A percentile compares a stretch with the other conserved stretches of the same genome.
Evolutionary conservation across 768 basidiomycete species (phyloP).

Genomic region (Leccinum truebloodii): DNA sequence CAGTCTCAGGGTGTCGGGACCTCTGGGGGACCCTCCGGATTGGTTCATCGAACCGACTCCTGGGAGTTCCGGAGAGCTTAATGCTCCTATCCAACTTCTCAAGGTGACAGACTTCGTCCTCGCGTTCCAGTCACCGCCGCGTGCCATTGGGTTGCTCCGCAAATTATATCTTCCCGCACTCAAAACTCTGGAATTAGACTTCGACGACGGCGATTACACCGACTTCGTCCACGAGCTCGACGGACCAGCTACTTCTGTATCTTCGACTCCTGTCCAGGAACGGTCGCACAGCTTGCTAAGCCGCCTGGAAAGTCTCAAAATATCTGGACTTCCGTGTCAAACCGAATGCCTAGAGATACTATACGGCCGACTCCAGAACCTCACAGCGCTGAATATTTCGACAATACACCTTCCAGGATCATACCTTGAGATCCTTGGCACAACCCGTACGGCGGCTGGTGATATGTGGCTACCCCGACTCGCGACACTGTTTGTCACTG

Average conservation of each 20-base stretch:
- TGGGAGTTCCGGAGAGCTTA: slow-evolving; percentile 26
- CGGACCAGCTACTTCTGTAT: slow-evolving; percentile 18
- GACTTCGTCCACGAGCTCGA: slow-evolving; percentile 46
- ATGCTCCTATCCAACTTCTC: slow-evolving; percentile 31
- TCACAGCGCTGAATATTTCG: slow-evolving; percentile 46
- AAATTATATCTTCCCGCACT: slow-evolving; percentile 38
- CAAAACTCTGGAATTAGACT: slow-evolving; percentile 48
- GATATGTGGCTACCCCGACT: slow-evolving; percentile 51
- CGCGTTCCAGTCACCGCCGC: slow-evolving; percentile 54
- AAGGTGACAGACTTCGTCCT: slow-evolving; percentile 40
- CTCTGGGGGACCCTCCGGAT: slow-evolving; percentile 40
- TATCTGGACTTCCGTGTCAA: slow-evolving; percentile 51
- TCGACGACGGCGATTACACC: slow-evolving; percentile 55
- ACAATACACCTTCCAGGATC: slow-evolving; percentile 29
- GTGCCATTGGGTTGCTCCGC: slow-evolving; percentile 26
- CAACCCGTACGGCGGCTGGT: not conserved
- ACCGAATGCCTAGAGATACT: slow-evolving; percentile 36
- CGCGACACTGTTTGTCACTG: slow-evolving; percentile 46
- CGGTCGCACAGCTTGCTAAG: slow-evolving; percentile 39
- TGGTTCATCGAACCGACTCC: slow-evolving; percentile 33
- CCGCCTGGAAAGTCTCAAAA: slow-evolving; percentile 51
- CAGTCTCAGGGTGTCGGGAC: slow-evolving; percentile 58
- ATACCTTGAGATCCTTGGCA: slow-evolving; percentile 30
- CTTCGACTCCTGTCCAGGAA: slow-evolving; percentile 39
- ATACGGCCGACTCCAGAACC: slow-evolving; percentile 47